These are phyloP conservation scores for Chrysanthemum lavandulifolium DNA, from an alignment of 129 eudicot genomes.

Conservation along the genomic window DNA sequence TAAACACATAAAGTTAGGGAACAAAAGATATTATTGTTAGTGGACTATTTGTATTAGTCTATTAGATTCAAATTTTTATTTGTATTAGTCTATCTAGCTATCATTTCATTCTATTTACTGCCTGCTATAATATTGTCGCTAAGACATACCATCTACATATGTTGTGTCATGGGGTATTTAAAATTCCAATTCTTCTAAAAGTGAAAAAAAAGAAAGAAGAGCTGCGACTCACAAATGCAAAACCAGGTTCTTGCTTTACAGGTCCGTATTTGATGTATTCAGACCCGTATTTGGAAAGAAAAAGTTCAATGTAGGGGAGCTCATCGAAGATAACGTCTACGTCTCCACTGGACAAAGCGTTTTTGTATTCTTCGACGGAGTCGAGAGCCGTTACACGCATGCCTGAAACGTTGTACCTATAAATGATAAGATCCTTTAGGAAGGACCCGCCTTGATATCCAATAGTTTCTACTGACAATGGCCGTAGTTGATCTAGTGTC, in stretches of 20 bases:
- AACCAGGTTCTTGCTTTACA: conserved; percentile 12
- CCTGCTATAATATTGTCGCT: too few relatives aligned
- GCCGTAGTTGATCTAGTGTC: conserved; percentile 24
- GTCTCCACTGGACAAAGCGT: conserved; percentile 12
- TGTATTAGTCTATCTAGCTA: too few relatives aligned
- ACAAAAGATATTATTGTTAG: too few relatives aligned
- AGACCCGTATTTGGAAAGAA: conserved; percentile 21
- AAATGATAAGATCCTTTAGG: conserved; percentile 10
- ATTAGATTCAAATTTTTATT: too few relatives aligned
- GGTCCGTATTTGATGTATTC: conserved; percentile 19
- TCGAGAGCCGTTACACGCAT: neutral
- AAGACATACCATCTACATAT: too few relatives aligned
- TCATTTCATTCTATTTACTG: too few relatives aligned
- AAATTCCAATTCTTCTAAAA: too few relatives aligned
- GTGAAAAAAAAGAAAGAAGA: neutral
- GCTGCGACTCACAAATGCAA: conserved; percentile 21
- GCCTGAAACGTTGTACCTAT: conserved; percentile 1
- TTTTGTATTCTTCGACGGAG: conserved; percentile 11
- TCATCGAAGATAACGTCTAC: conserved; percentile 11
- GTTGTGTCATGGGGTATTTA: too few relatives aligned
- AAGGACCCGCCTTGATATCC: conserved; percentile 20
- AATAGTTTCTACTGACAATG: conserved; percentile 13
- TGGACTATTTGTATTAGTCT: too few relatives aligned
- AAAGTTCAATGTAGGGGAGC: conserved; percentile 18
- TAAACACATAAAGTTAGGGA: neutral